A percentile compares a stretch with the other conserved stretches of the same genome.
Conservation (phyloP, 2,329 filamentous ascomycete species). For the Epichloe sibirici region DNA sequence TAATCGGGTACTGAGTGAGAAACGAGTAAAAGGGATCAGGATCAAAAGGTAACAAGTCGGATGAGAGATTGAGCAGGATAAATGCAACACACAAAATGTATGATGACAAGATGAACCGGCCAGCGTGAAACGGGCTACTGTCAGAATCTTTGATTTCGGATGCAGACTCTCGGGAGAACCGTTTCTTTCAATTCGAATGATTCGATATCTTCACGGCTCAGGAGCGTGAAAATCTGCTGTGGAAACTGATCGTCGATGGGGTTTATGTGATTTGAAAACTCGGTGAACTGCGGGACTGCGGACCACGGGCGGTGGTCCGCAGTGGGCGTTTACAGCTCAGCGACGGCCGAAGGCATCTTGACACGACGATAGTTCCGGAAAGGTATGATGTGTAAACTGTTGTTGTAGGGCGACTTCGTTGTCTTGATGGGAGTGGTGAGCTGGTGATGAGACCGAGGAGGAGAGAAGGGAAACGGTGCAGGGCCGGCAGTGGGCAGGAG, state of each 20-base stretch:
- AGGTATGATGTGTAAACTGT: constrained; percentile 22
- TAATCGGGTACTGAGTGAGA: no score
- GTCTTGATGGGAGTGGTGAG: constrained; percentile 33
- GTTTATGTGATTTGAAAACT: constrained; percentile 37
- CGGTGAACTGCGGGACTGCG: constrained; percentile 81
- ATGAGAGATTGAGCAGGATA: background rate
- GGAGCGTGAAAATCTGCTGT: constrained; percentile 39
- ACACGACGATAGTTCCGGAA: constrained; percentile 57
- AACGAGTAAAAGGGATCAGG: background rate
- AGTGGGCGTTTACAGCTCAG: constrained; percentile 89
- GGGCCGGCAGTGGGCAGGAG: constrained; percentile 5
- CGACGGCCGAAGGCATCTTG: constrained; percentile 62
- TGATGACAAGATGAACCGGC: constrained; percentile 9
- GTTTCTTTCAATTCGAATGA: constrained; percentile 6
- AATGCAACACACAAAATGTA: background rate
- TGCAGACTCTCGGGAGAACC: constrained; percentile 26
- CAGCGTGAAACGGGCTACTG: constrained; percentile 18
- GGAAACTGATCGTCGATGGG: constrained; percentile 53
- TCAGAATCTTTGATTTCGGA: constrained; percentile 22
- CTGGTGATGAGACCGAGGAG: constrained; percentile 19
- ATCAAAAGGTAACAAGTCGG: background rate
- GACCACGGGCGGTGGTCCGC: constrained; percentile 48
- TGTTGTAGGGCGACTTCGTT: constrained; percentile 47
- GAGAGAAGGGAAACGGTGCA: constrained; percentile 14
- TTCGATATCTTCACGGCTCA: constrained; percentile 13